Conservation (phyloP, 345 rosid species). For the Lagerstroemia speciosa region DNA sequence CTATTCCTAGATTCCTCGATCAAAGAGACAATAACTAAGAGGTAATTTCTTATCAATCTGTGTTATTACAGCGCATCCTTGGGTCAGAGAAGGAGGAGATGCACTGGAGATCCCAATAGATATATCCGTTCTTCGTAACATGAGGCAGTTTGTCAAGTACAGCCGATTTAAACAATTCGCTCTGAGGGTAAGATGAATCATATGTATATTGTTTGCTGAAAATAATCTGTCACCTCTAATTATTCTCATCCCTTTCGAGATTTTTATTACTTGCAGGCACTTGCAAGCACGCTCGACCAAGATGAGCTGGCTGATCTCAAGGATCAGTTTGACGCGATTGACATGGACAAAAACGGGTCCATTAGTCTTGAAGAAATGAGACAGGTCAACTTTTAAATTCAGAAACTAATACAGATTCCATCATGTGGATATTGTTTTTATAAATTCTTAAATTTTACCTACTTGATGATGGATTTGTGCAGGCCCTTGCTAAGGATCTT, state of each 20-base stretch:
- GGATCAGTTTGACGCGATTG: constrained; percentile 49
- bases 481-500: constrained; percentile 53
- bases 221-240: background rate
- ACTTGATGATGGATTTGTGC: constrained; percentile 2
- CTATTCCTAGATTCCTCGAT: background rate
- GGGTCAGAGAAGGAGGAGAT: constrained; percentile 51
- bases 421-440: background rate
- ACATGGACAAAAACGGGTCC: constrained; percentile 41
- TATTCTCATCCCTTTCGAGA: background rate
- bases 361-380: constrained; percentile 53
- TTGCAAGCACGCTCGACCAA: constrained; percentile 40
- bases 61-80: constrained; percentile 37
- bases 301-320: constrained; percentile 37
- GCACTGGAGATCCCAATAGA: constrained; percentile 49
- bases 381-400: constrained; percentile 18
- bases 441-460: background rate
- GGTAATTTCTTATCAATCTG: background rate
- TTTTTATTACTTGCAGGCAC: constrained; percentile 25
- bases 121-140: constrained; percentile 39
- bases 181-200: constrained; percentile 25
- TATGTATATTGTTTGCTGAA: background rate
- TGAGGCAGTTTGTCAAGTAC: constrained; percentile 45
- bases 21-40: background rate
- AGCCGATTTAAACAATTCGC: constrained; percentile 49
- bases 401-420: background rate